Percentiles rank a stretch among this genome's conserved stretches.
Evolutionary conservation across 2,329 filamentous ascomycete genomes (phyloP).

Genomic region (Penicillium sp.): DNA sequence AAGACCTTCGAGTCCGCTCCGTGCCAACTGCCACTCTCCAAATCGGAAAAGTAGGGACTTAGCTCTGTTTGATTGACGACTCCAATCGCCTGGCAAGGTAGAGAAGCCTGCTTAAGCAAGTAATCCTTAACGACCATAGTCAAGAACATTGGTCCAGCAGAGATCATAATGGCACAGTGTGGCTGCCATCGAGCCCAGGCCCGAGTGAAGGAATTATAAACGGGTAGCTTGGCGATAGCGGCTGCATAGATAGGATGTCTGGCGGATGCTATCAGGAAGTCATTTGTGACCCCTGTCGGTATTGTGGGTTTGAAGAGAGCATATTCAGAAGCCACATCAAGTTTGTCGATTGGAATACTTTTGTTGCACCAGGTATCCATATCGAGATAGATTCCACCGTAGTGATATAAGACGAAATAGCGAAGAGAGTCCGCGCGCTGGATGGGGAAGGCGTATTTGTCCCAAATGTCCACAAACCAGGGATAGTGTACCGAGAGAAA

Average conservation of each 20-base stretch:
- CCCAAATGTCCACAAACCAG: slow-evolving; percentile 11
- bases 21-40: not conserved
- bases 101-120: not conserved
- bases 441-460: slow-evolving; percentile 10
- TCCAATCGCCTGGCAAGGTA: not conserved
- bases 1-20: not conserved
- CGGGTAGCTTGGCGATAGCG: not conserved
- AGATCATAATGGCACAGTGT: not conserved
- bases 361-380: no score
- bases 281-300: not conserved
- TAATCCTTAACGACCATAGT: not conserved
- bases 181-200: not conserved
- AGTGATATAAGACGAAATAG: slow-evolving; percentile 9
- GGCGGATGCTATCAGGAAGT: not conserved
- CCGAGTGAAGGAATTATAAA: not conserved
- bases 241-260: not conserved
- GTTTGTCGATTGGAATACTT: no score
- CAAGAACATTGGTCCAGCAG: not conserved
- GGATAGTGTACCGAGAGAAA: not conserved
- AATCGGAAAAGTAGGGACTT: not conserved
- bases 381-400: no score
- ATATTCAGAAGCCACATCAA: no score
- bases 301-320: not conserved
- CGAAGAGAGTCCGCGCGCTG: slow-evolving; percentile 11
- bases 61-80: not conserved